phyloP scores from a whole-genome alignment of 2,329 filamentous ascomycete genomes.

The Torrubiellomyces zombiae region DNA sequence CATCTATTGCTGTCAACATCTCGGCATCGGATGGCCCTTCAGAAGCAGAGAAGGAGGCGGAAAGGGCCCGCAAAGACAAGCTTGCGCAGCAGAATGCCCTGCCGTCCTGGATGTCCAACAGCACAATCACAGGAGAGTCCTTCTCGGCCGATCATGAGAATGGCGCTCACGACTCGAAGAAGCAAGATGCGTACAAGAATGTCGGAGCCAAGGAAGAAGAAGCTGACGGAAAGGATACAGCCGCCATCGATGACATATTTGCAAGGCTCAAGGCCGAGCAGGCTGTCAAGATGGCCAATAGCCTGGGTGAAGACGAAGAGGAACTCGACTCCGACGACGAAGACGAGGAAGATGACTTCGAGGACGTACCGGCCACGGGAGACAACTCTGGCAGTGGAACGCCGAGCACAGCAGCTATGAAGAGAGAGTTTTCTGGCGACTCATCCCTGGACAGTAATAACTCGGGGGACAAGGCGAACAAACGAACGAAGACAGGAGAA shows the following conservation, averaged over 20 bases:
- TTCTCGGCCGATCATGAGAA: conserved; percentile 22
- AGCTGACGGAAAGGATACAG: conserved; percentile 28
- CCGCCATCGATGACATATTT: conserved; percentile 51
- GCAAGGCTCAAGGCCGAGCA: conserved; percentile 47
- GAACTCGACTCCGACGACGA: conserved; percentile 19
- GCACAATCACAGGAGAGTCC: conserved; percentile 49
- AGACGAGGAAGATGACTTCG: conserved; percentile 30
- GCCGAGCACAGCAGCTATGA: conserved; percentile 15
- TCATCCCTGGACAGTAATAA: conserved; percentile 10
- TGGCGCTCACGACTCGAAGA: conserved; percentile 12
- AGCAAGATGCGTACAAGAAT: conserved; percentile 29
- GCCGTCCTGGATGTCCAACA: conserved; percentile 55
- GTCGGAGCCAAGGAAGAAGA: too few relatives aligned
- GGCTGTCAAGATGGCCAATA: conserved; percentile 23
- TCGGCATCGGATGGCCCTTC: conserved; percentile 48
- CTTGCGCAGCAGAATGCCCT: conserved; percentile 52
- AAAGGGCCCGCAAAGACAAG: conserved; percentile 47
- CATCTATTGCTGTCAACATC: conserved; percentile 54
- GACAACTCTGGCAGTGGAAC: conserved; percentile 15
- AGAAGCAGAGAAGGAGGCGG: conserved; percentile 49
- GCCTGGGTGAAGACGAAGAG: conserved; percentile 15
- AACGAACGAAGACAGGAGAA: too few relatives aligned
- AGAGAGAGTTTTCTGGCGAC: conserved; percentile 16
- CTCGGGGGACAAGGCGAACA: conserved; percentile 30
- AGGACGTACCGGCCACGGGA: conserved; percentile 28